Conservation (phyloP, 805 yeast genomes). For the Wickerhamomyces pijperi region DNA sequence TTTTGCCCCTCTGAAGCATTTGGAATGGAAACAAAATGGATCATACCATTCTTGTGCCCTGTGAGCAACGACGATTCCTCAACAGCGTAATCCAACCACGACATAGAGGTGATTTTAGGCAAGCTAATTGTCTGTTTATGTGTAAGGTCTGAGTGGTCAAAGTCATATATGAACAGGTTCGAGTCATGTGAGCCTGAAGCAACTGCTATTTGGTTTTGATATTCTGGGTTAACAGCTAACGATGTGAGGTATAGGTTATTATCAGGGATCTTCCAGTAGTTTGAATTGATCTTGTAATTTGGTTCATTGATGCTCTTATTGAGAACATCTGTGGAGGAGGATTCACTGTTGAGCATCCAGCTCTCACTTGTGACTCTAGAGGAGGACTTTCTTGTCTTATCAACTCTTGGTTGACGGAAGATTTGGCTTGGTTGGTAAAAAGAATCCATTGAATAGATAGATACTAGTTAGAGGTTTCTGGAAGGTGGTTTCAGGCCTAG, state of each 20-base stretch:
- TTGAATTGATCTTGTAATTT: conserved; percentile 21
- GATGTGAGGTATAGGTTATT: conserved; percentile 33
- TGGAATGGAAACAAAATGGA: conserved; percentile 64
- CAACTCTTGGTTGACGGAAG: not conserved
- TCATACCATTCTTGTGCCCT: conserved; percentile 70
- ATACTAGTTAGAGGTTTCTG: too few relatives aligned
- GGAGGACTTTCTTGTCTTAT: not conserved
- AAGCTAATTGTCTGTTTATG: conserved; percentile 50
- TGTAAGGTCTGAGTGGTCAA: conserved; percentile 29
- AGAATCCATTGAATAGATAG: not conserved
- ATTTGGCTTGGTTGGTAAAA: not conserved
- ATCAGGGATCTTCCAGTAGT: conserved; percentile 20
- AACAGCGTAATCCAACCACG: conserved; percentile 36
- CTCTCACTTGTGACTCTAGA: conserved; percentile 8
- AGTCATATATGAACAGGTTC: conserved; percentile 41
- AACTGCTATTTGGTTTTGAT: conserved; percentile 32
- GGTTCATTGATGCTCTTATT: conserved; percentile 28
- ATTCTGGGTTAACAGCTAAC: conserved; percentile 22
- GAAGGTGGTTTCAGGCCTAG: too few relatives aligned
- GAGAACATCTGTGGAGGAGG: conserved; percentile 22
- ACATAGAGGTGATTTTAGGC: conserved; percentile 41
- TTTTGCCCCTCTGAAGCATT: conserved; percentile 29
- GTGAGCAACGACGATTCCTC: conserved; percentile 38
- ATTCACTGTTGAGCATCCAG: conserved; percentile 11
- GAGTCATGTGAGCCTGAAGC: conserved; percentile 34